Conservation (phyloP, 768 basidiomycete genomes). For the Rhizopogon vinicolor region DNA sequence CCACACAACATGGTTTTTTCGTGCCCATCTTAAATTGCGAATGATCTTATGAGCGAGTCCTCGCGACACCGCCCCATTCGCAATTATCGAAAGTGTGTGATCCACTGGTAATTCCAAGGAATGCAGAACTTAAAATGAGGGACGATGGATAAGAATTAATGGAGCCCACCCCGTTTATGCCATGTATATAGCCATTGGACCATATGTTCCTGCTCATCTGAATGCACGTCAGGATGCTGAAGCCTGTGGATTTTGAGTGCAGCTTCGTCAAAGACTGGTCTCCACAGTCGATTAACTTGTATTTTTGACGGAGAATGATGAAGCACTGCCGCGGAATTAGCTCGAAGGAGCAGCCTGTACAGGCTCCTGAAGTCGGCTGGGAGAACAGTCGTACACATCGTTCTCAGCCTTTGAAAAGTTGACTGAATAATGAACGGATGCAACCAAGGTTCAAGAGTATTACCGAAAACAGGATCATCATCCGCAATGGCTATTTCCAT, state of each 20-base stretch:
- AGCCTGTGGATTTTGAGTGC: conserved; percentile 38
- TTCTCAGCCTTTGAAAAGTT: neutral
- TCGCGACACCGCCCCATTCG: conserved; percentile 57
- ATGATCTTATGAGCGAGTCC: conserved; percentile 60
- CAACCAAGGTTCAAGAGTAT: too few species aligned
- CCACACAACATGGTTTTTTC: conserved; percentile 20
- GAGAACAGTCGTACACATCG: conserved; percentile 5
- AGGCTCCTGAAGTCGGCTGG: conserved; percentile 45
- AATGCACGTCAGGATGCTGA: conserved; percentile 23
- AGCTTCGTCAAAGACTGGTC: conserved; percentile 52
- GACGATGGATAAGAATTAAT: neutral
- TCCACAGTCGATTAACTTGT: conserved; percentile 44
- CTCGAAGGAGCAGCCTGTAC: conserved; percentile 57
- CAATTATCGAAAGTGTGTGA: conserved; percentile 56
- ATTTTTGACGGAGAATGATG: conserved; percentile 41
- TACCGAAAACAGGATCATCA: too few species aligned
- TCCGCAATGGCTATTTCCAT: too few species aligned
- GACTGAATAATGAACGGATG: neutral
- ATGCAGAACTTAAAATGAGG: conserved; percentile 9
- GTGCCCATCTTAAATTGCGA: conserved; percentile 42
- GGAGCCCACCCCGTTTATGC: conserved; percentile 48
- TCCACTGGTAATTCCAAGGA: conserved; percentile 45
- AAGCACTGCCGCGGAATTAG: conserved; percentile 57
- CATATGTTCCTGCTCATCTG: conserved; percentile 24
- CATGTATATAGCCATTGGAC: conserved; percentile 46